phyloP scores from a whole-genome alignment of 202 grass and related monocot genomes.

The Saccharum hybrid region DNA sequence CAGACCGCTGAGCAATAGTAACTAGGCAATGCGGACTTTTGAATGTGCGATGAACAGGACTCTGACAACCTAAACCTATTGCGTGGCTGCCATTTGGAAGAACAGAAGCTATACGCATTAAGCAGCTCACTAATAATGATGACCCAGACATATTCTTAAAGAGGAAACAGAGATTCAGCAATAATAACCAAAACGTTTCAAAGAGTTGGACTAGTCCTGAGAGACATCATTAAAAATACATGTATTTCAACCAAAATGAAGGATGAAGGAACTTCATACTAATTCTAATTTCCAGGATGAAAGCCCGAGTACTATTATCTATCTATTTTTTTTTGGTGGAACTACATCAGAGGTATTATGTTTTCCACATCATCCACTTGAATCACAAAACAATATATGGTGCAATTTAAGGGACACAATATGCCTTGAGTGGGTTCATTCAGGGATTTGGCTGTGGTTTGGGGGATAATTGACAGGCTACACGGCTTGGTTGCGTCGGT shows the following conservation, averaged over 20 bases:
- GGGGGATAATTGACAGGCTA: background rate
- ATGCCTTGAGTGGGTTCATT: conserved; percentile 2
- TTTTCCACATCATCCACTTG: background rate
- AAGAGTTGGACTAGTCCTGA: background rate
- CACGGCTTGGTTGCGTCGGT: background rate
- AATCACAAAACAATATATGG: background rate
- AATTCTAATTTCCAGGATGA: background rate
- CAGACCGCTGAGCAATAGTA: background rate
- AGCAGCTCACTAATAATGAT: background rate
- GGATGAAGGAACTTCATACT: too few relatives aligned
- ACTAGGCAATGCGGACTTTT: too few relatives aligned
- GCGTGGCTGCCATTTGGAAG: background rate
- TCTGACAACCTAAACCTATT: too few relatives aligned
- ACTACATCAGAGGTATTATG: background rate
- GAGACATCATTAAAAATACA: background rate
- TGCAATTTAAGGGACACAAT: background rate
- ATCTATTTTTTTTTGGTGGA: background rate
- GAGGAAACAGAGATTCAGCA: background rate
- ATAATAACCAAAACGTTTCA: background rate
- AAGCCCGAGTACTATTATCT: background rate
- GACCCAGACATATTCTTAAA: too few relatives aligned
- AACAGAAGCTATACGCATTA: background rate
- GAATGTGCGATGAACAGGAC: background rate
- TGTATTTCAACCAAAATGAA: background rate
- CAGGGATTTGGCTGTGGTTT: background rate